Base-by-base conservation (phyloP, 306 rosid species). In the Rosa chinensis region DNA sequence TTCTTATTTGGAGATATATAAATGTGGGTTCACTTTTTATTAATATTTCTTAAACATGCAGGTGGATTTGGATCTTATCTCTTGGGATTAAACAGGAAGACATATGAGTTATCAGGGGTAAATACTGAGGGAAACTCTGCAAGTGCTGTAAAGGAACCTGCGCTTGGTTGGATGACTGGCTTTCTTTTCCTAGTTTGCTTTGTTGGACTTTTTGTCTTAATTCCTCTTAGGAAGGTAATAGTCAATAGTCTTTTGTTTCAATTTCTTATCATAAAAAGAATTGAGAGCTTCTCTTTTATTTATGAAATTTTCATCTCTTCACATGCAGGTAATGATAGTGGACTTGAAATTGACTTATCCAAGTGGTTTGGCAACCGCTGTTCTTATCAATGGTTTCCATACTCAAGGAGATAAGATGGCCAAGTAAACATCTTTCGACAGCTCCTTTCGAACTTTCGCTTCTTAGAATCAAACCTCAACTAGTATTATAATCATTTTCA, bases 1-100 rank as follows among this genome's bases (percentile, higher is more conserved):
- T 40, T 39, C 20, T 64, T 72, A 20, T n/a, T 5, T 18, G 5
- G 10, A 25, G 4, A 20, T 10, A 3, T 18, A 35, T 53, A 11
- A 6, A 10, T 70, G 61, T 6, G 50, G 44, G 73, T 40, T 49
- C n/a, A 16, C 1, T 72, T 69, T 44, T 50, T 8, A 37, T 62
- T 44, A 5, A 18, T 16, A 14, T 35, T 28, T 42, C 14, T 47
- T 8, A 18, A 50, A 21, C 72, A 14, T 9, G 73, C 84, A 94
- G 97, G 99, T 50, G 99, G 98, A 37, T 92, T 95, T 86, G 98
- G 94, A 55, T 92, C 96, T 5, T 95, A 95, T 85, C 83, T 95
- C 1, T 78, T 95, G 90, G 99, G 90, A 70, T 73, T 95, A 71
- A 95, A 92, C 85, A 80, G 82, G 80, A 92, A 66, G 84, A 92